These are phyloP conservation scores for Lachancea lanzarotensis DNA, from an alignment of 805 yeast species.

Conservation along the genomic window DNA sequence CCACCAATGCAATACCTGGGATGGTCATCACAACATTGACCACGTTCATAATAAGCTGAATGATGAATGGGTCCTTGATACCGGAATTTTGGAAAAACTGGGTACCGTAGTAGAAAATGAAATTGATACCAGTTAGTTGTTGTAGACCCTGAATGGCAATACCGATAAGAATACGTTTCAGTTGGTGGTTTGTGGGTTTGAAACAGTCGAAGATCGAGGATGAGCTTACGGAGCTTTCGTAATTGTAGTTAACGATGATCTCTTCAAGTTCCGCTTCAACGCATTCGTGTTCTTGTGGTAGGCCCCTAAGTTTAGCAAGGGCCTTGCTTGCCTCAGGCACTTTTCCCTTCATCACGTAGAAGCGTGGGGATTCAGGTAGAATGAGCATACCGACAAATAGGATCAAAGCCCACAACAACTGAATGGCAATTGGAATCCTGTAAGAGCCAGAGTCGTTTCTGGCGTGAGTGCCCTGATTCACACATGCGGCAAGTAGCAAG, in stretches of 20 bases:
- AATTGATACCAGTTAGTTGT: background rate
- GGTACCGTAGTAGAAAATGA: conserved; percentile 1
- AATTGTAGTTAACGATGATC: background rate
- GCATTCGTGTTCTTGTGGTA: background rate
- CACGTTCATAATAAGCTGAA: background rate
- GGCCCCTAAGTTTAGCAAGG: background rate
- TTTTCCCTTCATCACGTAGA: background rate
- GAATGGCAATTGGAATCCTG: background rate
- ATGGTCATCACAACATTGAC: background rate
- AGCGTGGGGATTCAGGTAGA: background rate
- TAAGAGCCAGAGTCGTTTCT: background rate
- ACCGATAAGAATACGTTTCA: background rate
- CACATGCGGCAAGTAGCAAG: background rate
- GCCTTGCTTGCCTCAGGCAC: background rate
- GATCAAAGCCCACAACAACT: background rate
- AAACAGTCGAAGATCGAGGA: background rate
- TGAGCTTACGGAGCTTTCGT: background rate
- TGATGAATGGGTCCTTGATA: background rate
- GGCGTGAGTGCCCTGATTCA: conserved; percentile 1
- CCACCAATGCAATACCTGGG: background rate
- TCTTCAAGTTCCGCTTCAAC: background rate
- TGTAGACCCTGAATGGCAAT: background rate
- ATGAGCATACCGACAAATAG: background rate
- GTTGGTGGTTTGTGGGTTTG: background rate
- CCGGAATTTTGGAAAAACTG: background rate